Evolutionary conservation across 2,329 filamentous ascomycete species (phyloP).

Genomic region (Pyrenophora teres): DNA sequence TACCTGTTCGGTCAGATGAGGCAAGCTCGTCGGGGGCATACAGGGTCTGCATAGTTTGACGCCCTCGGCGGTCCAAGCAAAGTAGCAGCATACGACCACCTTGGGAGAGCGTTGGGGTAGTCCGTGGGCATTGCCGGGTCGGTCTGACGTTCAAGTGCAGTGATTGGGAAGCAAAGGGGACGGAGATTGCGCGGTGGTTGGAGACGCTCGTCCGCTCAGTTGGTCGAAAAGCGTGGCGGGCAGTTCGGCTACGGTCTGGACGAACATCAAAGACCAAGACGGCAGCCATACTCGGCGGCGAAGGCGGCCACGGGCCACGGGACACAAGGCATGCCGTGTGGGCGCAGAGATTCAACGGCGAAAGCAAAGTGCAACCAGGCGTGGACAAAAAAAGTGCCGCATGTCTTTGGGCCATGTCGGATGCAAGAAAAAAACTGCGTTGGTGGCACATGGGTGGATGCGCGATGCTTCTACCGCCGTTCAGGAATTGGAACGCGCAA

Average conservation of each 20-base stretch:
- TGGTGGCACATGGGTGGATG: constrained; percentile 10
- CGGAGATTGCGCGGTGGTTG: constrained; percentile 3
- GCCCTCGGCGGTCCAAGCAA: too few species aligned
- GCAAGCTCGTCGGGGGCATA: too few species aligned
- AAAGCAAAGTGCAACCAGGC: too few species aligned
- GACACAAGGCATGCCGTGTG: neutral
- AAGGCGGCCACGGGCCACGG: neutral
- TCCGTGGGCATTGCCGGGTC: too few species aligned
- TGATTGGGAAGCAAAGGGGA: too few species aligned
- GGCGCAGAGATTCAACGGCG: too few species aligned
- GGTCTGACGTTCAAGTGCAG: too few species aligned
- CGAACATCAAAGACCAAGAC: constrained; percentile 7
- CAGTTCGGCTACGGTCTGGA: neutral
- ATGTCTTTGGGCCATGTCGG: neutral
- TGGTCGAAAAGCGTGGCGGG: constrained; percentile 2
- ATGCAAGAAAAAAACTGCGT: constrained; percentile 6
- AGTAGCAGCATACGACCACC: too few species aligned
- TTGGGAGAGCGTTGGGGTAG: too few species aligned
- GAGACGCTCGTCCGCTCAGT: constrained; percentile 3
- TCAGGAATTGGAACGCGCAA: constrained; percentile 15
- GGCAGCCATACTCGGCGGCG: neutral
- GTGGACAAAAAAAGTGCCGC: neutral
- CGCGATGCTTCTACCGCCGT: constrained; percentile 15
- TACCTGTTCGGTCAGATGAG: too few species aligned
- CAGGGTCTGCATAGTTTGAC: too few species aligned